Base-by-base conservation (phyloP, 352 stramenopile genomes). In the Pythium phragmiticola region DNA sequence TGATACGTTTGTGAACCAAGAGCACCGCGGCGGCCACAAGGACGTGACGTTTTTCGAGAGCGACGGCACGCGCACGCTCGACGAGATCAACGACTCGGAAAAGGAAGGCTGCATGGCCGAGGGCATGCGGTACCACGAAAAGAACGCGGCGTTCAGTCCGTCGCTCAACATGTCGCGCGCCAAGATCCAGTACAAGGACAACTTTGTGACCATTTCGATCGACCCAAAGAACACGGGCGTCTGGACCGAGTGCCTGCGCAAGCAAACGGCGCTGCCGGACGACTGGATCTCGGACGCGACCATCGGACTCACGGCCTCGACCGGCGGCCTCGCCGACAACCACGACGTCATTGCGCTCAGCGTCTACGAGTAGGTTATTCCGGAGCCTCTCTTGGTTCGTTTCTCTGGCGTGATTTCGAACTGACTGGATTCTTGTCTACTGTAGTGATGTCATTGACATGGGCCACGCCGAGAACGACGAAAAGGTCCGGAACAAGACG, bases 21-120 rank as follows among this genome's bases (percentile, higher is more conserved):
- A 95, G 63, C 82, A 93, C 62, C 60, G 51, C 33, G 86, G 84
- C 21, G 85, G 85, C 28, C 86, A 95, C 74, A 88, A 91, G 69
- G 86, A 95, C 62, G 82, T 95, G 66, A 90, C 80, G 52, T 83
- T 92, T 23, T 81, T 92, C 23, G 76, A 85, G 67, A 95, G 92
- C 69, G 79, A 95, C 59, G 84, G 84, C 57, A 75, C 77, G 11
- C 87, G 88, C 63, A 80, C 76, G 37, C 75, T 93, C 57, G 86
- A 95, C 68, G 77, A 93, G 57, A 72, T 93, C 12, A 84, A 90
- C 53, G 73, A 90, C 28, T 74, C 77, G 69, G 56, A 70, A 12
- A 93, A 93, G 53, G 39, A 78, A 26, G 86, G 86, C 28, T 95
- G 86, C 72, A 89, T 88, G 73, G 82, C 86, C 17, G 78, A 78